Conservation (phyloP, 2,329 filamentous ascomycete genomes). For the Didymella exigua region DNA sequence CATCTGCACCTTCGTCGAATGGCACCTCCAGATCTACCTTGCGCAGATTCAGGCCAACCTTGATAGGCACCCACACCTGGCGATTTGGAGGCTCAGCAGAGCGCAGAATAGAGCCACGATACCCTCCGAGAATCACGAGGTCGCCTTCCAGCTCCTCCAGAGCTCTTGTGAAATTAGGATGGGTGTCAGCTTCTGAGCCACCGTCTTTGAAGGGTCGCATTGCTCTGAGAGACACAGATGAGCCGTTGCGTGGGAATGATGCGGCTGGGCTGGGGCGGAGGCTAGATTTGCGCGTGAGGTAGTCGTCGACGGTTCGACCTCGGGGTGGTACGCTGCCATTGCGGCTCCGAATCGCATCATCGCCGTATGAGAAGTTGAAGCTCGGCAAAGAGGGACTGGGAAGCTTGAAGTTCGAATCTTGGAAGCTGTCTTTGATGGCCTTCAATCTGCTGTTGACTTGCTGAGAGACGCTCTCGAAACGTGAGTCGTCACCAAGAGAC, state of each 20-base stretch:
- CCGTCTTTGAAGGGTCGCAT: constrained; percentile 22
- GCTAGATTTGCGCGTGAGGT: constrained; percentile 21
- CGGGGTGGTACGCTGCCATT: constrained; percentile 22
- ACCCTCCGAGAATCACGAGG: constrained; percentile 86
- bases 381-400: constrained; percentile 61
- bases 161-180: constrained; percentile 60
- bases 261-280: constrained; percentile 27
- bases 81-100: constrained; percentile 81
- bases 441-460: constrained; percentile 90
- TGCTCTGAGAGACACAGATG: constrained; percentile 19
- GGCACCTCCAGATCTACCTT: constrained; percentile 92
- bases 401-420: constrained; percentile 78
- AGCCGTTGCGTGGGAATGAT: constrained; percentile 18
- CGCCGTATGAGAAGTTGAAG: constrained; percentile 48
- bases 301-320: constrained; percentile 18
- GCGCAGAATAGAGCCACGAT: constrained; percentile 85
- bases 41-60: constrained; percentile 87
- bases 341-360: constrained; percentile 36
- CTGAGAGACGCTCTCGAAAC: constrained; percentile 79
- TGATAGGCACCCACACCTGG: constrained; percentile 94
- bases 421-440: constrained; percentile 85
- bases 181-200: constrained; percentile 43
- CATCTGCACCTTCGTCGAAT: constrained; percentile 79
- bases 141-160: constrained; percentile 79
- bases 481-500: constrained; percentile 80